Base-by-base conservation (phyloP, 2,329 filamentous ascomycete genomes). In the Arthroderma sp. region DNA sequence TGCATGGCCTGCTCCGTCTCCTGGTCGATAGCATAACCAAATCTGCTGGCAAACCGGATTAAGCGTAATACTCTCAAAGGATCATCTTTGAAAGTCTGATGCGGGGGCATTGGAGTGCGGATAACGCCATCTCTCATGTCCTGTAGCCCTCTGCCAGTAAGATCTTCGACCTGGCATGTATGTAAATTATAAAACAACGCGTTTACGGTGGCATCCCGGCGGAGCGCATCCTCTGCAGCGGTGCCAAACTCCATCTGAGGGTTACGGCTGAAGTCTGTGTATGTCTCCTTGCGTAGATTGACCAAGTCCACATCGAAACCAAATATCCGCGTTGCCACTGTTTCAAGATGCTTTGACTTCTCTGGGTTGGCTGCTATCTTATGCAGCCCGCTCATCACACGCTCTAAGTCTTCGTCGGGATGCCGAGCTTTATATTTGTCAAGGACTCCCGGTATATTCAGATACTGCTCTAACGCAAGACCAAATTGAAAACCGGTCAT, bases 341-440 rank as follows among this genome's bases (percentile, higher is more conserved):
- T 96, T 64, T 94, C 89, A 9, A 96, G 75, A 59, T 96, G 85
- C 66, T 96, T 96, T 15, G 87, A 94, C 66, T 94, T 95, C 57
- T 95, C 87, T 0, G 88, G 89, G 60, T 96, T 96, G 46, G 82
- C 82, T 43, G 83, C 81, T 53, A 95, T 89, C 62, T 86, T 93
- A 70, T 95, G 83, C 30, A 95, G 71, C 50, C 77, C 81, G 41
- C 83, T 81, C 43, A 91, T 71, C 51, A 79, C 71, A 9, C 65
- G 57, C 6, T 60, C 55, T 6, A 68, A 57, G 34, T 68, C 68
- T 48, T 71, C 60, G 29, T 66, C 61, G 3, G 46, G 61, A 55
- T 53, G 75, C 57, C 42, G 70, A 56, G 39, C 63, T 53, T 48
- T 72, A 66, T 57, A 70, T 48, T 66, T 66, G 4, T 61, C 54